These are phyloP conservation scores for Pythium biforme DNA, from an alignment of 352 stramenopile genomes.

Conservation along the genomic window DNA sequence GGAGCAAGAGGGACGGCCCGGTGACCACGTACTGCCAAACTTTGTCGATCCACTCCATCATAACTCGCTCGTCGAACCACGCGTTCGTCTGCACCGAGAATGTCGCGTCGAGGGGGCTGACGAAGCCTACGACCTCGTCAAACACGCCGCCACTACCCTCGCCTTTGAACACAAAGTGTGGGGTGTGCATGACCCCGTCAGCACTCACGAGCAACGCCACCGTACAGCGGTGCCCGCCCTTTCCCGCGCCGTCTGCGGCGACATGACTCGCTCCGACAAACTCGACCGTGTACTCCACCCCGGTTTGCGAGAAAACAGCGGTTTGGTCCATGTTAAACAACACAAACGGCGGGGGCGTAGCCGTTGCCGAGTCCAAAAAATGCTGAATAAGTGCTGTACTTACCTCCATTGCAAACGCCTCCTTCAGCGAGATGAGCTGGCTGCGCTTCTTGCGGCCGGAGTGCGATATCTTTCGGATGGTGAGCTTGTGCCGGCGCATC, in stretches of 20 bases:
- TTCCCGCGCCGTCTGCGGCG: background rate
- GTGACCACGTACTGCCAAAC: conserved; percentile 10
- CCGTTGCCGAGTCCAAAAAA: background rate
- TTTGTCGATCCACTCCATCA: conserved; percentile 10
- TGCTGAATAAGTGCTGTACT: conserved; percentile 1
- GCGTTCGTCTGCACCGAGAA: conserved; percentile 8
- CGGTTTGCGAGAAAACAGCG: background rate
- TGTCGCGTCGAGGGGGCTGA: background rate
- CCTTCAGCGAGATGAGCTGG: background rate
- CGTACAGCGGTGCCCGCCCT: background rate
- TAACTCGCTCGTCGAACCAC: conserved; percentile 11
- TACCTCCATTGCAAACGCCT: background rate
- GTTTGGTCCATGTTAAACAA: conserved; percentile 16
- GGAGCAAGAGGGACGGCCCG: conserved; percentile 8
- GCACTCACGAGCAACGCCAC: background rate
- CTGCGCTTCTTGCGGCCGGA: background rate
- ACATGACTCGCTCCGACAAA: conserved; percentile 5
- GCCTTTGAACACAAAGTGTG: conserved; percentile 13
- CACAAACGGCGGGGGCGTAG: background rate
- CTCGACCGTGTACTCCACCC: background rate
- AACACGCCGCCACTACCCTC: background rate
- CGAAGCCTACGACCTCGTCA: background rate
- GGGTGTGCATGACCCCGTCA: background rate
- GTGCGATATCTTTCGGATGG: conserved; percentile 4
- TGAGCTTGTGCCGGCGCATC: background rate